Evolutionary conservation across 2,329 filamentous ascomycete genomes (phyloP), one percentile per base, ranked within the genome.

Genomic region (Arthrobotrys sinensis): DNA sequence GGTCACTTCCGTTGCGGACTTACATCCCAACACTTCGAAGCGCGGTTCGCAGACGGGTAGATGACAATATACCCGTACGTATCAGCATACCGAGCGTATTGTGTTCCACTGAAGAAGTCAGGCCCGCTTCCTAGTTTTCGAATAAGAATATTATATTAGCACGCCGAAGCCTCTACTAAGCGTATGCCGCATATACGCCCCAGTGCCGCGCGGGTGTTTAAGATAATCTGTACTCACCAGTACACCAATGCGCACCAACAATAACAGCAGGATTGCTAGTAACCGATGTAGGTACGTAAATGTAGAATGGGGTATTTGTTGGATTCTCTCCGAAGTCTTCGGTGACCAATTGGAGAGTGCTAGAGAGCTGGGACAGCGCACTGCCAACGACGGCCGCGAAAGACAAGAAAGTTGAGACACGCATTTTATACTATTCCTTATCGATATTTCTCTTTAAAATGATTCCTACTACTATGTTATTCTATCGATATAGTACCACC

Each of bases 21-120:
- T 38, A 79, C 69, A 62, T 79, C 76, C 76, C 76, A 80, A 79
- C 83, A 84, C 43, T 83, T 80, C 63, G 84, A 83, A 12, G 52
- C 21, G 4, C 63, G 65, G 4, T 75, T 66, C 10, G 62, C 69
- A 53, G 83, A 79, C 1, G 76, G 76, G 28, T 50, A 79, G 21
- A 79, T 68, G 3, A 79, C 70, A 36, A 79, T 69, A 45, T 73
- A 79, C 16, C 76, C 76, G 10, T 67, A 68, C 21, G 67, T 34
- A 45, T 79, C 76, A 4, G 76, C 76, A 21, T 75, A 75, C 14
- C 53, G 38, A 11, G 70, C 70, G 6, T 75, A 75, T 28, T 63
- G 28, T 2, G 70, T 75, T 28, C 53, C 50, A 43, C 34, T 34
- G 12, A 75, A 75, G 32, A 75, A 75, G 28, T 75, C 70, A 11